Evolutionary conservation across 352 stramenopile species (phyloP), one percentile per base, ranked within the genome.

Genomic region (Globisporangium abappressorium): DNA sequence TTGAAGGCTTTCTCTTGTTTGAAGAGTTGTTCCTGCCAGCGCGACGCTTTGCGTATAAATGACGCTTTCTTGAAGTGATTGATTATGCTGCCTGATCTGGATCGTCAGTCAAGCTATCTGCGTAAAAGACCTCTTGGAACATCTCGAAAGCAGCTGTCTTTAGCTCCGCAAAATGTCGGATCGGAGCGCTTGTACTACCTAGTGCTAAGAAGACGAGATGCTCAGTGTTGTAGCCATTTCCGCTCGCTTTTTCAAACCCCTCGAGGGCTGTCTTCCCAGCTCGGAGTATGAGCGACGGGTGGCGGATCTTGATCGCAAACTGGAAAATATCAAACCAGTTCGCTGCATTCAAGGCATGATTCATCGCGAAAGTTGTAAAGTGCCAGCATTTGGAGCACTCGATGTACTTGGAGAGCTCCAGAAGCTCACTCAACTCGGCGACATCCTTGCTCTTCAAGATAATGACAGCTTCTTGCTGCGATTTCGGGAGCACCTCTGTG

Each of bases 381-480:
- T 70, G 65, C 65, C 65, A 70, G 57, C 65, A 65, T 24, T 65
- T 61, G 43, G 57, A 30, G 57, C 57, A 70, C 11, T 65, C 65
- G 3, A 60, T 4, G 22, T 47, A 26, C 65, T 65, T 65, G 22
- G 57, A 24, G 49, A 70, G 49, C 38, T 65, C 65, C 46, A 70
- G 38, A 26, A 70, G 47, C 33, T 61, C 58, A 1, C 5, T 34
- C 2, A 70, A 14, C 11, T 54, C 57, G 1, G 22, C 11, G 9
- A 46, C 8, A 20, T 26, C 6, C 46, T 59, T 46, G 14, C 24
- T n/a, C 33, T 46, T 43, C 36, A 70, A n/a, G 43, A 47, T 18
- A 6, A 46, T 30, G 26, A 38, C 57, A 7, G 65, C 65, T 11
- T 70, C 65, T 47, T 61, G 65, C 28, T 70, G 65, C 6, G 57